Conservation (phyloP, 371 early-diverging fungal species). For the Mortierella sp. region DNA sequence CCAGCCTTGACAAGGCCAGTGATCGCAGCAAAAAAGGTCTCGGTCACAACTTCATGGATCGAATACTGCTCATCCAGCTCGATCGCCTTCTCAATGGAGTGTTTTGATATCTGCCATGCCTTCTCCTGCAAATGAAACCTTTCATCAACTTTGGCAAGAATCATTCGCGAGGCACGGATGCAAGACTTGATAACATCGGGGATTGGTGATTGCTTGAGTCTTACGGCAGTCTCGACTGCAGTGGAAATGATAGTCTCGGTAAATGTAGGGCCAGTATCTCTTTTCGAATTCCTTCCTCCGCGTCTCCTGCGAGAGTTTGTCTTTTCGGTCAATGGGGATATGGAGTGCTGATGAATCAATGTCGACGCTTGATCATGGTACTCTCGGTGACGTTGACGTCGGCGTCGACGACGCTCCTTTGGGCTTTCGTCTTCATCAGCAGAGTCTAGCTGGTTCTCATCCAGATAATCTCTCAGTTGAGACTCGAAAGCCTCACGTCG, state of each 20-base stretch:
- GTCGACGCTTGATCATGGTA: constrained; percentile 33
- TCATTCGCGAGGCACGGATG: constrained; percentile 56
- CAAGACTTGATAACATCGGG: constrained; percentile 67
- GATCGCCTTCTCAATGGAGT: constrained; percentile 63
- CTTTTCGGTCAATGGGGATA: not conserved
- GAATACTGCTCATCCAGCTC: constrained; percentile 70
- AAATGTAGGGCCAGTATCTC: constrained; percentile 20
- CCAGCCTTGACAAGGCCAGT: constrained; percentile 71
- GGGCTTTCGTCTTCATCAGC: constrained; percentile 7
- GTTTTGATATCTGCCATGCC: constrained; percentile 63
- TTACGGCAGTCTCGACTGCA: constrained; percentile 66
- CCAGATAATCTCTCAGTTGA: constrained; percentile 48
- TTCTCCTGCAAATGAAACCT: constrained; percentile 63
- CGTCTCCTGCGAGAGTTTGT: not conserved
- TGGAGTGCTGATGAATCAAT: constrained; percentile 34
- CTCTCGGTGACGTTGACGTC: constrained; percentile 47
- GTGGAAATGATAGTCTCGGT: constrained; percentile 62
- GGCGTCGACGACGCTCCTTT: constrained; percentile 39
- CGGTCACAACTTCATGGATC: constrained; percentile 66
- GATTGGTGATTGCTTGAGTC: constrained; percentile 74
- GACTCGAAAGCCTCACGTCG: constrained; percentile 58
- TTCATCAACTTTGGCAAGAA: constrained; percentile 62
- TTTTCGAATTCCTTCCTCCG: not conserved
- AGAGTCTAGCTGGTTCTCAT: constrained; percentile 27
- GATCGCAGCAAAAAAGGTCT: constrained; percentile 63